Percentiles rank a stretch among this genome's conserved stretches.
These are phyloP conservation scores for Cornus suecica DNA, from an alignment of 148 eudicot species.

Conservation along the genomic window DNA sequence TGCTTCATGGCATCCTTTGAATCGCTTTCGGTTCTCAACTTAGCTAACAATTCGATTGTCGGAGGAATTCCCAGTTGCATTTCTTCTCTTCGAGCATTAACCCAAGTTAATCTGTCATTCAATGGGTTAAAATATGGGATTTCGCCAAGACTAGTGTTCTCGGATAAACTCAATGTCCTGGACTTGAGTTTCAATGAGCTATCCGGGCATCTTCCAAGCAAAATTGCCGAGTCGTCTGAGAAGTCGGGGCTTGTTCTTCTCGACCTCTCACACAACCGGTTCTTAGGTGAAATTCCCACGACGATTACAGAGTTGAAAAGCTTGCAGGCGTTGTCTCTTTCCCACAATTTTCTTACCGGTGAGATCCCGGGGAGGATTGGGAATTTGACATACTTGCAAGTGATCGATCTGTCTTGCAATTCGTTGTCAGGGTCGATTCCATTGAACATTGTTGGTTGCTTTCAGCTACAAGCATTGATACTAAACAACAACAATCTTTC, in stretches of 20 bases:
- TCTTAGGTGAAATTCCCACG: conserved; percentile 69
- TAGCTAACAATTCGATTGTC: conserved; percentile 71
- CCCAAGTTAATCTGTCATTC: conserved; percentile 65
- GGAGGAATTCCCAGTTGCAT: conserved; percentile 89
- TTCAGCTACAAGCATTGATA: conserved; percentile 76
- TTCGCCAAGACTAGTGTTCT: conserved; percentile 73
- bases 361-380: conserved; percentile 80
- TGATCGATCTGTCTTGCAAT: conserved; percentile 84
- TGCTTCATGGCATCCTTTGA: conserved; percentile 61
- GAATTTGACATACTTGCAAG: conserved; percentile 92
- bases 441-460: conserved; percentile 83
- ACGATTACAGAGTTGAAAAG: conserved; percentile 68
- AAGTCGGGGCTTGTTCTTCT: conserved; percentile 70
- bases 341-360: conserved; percentile 70
- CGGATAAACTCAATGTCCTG: conserved; percentile 60
- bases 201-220: conserved; percentile 64
- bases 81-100: conserved; percentile 57
- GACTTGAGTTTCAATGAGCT: conserved; percentile 79
- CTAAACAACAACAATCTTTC: conserved; percentile 81
- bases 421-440: conserved; percentile 80
- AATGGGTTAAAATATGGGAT: conserved; percentile 65
- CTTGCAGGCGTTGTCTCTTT: conserved; percentile 80
- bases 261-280: conserved; percentile 82
- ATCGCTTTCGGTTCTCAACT: conserved; percentile 55
- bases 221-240: conserved; percentile 57